Conservation (phyloP, 768 basidiomycete genomes). For the Wakefieldia striispora region DNA sequence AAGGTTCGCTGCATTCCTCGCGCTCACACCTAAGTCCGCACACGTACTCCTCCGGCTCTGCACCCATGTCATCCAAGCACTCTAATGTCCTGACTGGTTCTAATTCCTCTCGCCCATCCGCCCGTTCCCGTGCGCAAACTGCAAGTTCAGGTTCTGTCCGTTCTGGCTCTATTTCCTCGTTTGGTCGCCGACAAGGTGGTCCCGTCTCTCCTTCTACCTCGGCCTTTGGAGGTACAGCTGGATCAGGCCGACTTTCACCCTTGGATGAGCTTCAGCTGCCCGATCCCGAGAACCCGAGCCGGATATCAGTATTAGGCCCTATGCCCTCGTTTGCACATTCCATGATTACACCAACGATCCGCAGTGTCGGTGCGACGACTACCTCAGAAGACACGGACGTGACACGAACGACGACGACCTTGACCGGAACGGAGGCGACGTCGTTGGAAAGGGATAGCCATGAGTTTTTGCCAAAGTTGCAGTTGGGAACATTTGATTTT, state of each 20-base stretch:
- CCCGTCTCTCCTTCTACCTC: constrained; percentile 50
- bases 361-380: constrained; percentile 31
- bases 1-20: constrained; percentile 65
- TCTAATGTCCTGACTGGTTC: constrained; percentile 48
- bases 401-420: constrained; percentile 24
- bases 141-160: constrained; percentile 40
- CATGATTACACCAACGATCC: constrained; percentile 28
- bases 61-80: constrained; percentile 45
- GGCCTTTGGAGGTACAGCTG: constrained; percentile 41
- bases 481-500: constrained; percentile 21
- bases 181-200: constrained; percentile 40
- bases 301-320: constrained; percentile 29
- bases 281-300: constrained; percentile 15
- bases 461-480: constrained; percentile 12
- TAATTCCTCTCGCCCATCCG: constrained; percentile 53
- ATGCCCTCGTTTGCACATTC: constrained; percentile 34
- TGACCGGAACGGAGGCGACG: constrained; percentile 13
- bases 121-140: constrained; percentile 37
- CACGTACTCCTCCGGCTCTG: constrained; percentile 51
- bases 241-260: constrained; percentile 20
- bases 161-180: constrained; percentile 54
- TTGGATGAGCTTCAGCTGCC: constrained; percentile 21
- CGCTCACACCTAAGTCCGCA: constrained; percentile 53
- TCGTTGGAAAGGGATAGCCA: constrained; percentile 8
- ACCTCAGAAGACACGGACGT: constrained; percentile 31